These are phyloP conservation scores for Plasmodiophora brassicae DNA, from an alignment of 208 protist genomes.

Conservation along the genomic window DNA sequence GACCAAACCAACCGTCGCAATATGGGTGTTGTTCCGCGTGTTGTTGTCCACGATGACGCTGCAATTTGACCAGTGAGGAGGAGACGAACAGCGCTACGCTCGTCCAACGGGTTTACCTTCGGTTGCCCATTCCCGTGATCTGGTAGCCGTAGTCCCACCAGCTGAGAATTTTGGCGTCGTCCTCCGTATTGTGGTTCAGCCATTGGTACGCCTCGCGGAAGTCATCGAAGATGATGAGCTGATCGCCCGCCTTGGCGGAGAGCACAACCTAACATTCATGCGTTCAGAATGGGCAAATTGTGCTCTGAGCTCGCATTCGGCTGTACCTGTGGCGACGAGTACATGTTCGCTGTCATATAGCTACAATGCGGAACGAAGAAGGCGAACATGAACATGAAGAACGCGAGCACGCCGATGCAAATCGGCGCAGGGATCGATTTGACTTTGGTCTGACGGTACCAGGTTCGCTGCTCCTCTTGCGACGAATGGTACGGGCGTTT, in stretches of 20 bases:
- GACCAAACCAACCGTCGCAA: constrained; percentile 86
- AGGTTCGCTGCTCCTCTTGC: not conserved
- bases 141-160: constrained; percentile 98
- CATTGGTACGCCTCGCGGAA: constrained; percentile 92
- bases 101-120: constrained; percentile 61
- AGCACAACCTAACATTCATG: constrained; percentile 52
- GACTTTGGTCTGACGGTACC: not conserved
- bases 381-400: not conserved
- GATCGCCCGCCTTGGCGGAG: constrained; percentile 56
- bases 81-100: not conserved
- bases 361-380: constrained; percentile 14
- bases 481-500: not conserved
- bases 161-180: constrained; percentile 83
- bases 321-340: constrained; percentile 10
- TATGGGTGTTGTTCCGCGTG: constrained; percentile 98
- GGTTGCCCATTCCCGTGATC: constrained; percentile 87
- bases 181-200: constrained; percentile 83
- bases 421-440: not conserved
- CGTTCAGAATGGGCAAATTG: too few relatives aligned
- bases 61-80: constrained; percentile 27
- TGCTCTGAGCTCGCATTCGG: not conserved
- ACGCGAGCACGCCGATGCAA: not conserved
- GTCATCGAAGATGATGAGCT: constrained; percentile 83
- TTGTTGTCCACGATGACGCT: constrained; percentile 91
- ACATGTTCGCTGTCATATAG: constrained; percentile 24